Evolutionary conservation across 768 basidiomycete genomes (phyloP).

Genomic region (Cubamyces lactineus): DNA sequence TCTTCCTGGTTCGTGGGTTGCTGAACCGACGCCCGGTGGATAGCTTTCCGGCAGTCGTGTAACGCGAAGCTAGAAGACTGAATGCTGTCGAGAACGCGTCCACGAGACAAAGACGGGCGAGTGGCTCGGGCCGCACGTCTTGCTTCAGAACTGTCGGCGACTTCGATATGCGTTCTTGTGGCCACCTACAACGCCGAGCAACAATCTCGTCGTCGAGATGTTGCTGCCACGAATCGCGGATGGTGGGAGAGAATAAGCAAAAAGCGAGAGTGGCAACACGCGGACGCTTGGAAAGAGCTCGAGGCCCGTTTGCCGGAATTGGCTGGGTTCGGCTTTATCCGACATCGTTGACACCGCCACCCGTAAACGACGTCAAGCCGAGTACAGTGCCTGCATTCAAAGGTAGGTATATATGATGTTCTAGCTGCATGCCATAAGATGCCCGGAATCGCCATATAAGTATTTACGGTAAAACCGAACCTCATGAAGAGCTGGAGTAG

Average conservation of each 20-base stretch:
- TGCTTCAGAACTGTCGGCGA: background rate
- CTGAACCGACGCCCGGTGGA: background rate
- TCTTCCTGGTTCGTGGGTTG: background rate
- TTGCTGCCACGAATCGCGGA: background rate
- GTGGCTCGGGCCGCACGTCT: too few relatives aligned
- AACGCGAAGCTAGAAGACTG: constrained; percentile 1
- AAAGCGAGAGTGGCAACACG: background rate
- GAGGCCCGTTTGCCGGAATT: background rate
- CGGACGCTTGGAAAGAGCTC: background rate
- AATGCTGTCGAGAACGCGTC: background rate
- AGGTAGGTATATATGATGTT: too few relatives aligned
- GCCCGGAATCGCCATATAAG: too few relatives aligned
- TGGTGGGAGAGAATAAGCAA: background rate
- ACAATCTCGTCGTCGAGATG: too few relatives aligned
- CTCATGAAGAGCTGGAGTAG: too few relatives aligned
- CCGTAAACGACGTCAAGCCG: background rate
- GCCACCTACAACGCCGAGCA: background rate
- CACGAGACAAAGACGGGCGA: background rate
- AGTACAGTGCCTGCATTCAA: too few relatives aligned
- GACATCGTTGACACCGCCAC: background rate
- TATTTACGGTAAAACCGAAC: too few relatives aligned
- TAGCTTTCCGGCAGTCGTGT: background rate
- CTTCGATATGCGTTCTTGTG: background rate
- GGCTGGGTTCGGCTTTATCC: background rate
- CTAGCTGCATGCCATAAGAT: too few relatives aligned